phyloP scores from a whole-genome alignment of 371 early-diverging fungal genomes.

The Capniomyces stellatus region DNA sequence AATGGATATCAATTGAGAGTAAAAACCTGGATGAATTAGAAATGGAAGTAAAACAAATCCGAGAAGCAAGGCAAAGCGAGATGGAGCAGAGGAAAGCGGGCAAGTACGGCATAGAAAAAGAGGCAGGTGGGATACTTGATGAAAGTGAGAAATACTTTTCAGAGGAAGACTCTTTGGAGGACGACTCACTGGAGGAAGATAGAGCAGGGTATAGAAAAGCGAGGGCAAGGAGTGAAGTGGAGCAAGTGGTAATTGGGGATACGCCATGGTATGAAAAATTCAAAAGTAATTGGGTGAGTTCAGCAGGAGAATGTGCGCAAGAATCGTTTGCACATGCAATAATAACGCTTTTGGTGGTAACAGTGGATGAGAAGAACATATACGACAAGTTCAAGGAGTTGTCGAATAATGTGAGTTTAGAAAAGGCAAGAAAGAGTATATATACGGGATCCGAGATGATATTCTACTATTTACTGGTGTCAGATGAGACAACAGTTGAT shows the following conservation, averaged over 20 bases:
- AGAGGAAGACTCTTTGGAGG: background rate
- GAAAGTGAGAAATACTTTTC: conserved; percentile 10
- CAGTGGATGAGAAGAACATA: conserved; percentile 60
- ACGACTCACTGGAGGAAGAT: background rate
- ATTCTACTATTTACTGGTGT: conserved; percentile 52
- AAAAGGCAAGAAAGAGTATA: conserved; percentile 41
- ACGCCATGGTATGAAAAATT: conserved; percentile 84
- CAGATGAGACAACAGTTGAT: conserved; percentile 39
- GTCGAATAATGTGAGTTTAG: conserved; percentile 31
- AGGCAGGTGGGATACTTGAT: background rate
- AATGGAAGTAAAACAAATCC: conserved; percentile 11
- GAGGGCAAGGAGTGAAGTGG: too few species aligned
- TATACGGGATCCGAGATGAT: conserved; percentile 39
- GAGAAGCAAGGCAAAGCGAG: too few species aligned
- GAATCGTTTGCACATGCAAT: conserved; percentile 90
- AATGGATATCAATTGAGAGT: conserved; percentile 1
- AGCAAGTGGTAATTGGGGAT: too few species aligned
- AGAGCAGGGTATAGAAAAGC: background rate
- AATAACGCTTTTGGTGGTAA: conserved; percentile 61
- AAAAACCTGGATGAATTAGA: background rate
- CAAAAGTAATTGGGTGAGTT: conserved; percentile 39
- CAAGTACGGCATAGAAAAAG: too few species aligned
- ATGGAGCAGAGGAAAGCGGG: too few species aligned
- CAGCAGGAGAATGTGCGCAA: conserved; percentile 59
- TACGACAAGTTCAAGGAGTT: conserved; percentile 42